phyloP scores from a whole-genome alignment of 2,329 filamentous ascomycete genomes.

The Claviceps arundinis region DNA sequence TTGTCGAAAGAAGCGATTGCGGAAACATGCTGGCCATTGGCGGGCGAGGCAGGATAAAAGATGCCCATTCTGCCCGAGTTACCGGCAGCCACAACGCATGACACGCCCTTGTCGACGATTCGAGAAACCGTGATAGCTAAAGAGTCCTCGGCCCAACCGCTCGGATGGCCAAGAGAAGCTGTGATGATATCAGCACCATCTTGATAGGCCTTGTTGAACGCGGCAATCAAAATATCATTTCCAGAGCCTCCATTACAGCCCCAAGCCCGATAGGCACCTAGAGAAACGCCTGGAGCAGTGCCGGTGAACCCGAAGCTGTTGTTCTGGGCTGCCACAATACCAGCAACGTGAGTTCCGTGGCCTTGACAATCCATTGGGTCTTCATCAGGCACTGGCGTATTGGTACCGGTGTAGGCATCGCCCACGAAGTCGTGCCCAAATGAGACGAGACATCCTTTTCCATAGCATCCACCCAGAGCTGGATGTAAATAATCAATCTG shows the following conservation, averaged over 20 bases:
- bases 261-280: slow-evolving; percentile 45
- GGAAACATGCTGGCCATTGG: slow-evolving; percentile 20
- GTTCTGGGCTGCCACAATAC: slow-evolving; percentile 46
- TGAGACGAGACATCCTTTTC: slow-evolving; percentile 41
- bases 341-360: slow-evolving; percentile 49
- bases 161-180: slow-evolving; percentile 36
- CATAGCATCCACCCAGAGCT: slow-evolving; percentile 51
- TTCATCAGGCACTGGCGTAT: slow-evolving; percentile 28
- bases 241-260: slow-evolving; percentile 35
- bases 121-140: slow-evolving; percentile 36
- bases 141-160: slow-evolving; percentile 38
- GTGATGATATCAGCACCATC: slow-evolving; percentile 46
- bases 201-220: slow-evolving; percentile 46
- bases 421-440: slow-evolving; percentile 46
- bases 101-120: slow-evolving; percentile 39
- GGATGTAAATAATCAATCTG: slow-evolving; percentile 44
- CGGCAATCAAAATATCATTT: slow-evolving; percentile 45
- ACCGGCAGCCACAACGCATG: slow-evolving; percentile 34
- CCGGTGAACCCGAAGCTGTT: slow-evolving; percentile 43
- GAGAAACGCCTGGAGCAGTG: slow-evolving; percentile 39
- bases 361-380: slow-evolving; percentile 44
- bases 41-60: too few relatives aligned
- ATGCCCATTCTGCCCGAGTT: slow-evolving; percentile 21
- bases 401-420: slow-evolving; percentile 33
- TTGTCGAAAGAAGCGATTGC: slow-evolving; percentile 40